Evolutionary conservation across 345 rosid genomes (phyloP).

Genomic region (Pistacia vera): DNA sequence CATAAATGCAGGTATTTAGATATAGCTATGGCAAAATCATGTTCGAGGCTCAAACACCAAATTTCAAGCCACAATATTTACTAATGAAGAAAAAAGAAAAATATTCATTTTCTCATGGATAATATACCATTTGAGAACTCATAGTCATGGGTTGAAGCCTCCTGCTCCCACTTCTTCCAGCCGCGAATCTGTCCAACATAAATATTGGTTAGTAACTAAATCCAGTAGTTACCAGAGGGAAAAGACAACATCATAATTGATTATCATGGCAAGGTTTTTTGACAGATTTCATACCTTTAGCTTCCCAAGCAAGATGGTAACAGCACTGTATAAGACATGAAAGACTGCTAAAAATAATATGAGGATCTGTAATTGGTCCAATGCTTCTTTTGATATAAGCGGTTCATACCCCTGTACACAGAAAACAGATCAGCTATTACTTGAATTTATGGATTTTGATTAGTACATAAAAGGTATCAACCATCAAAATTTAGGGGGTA

Average conservation of each 20-base stretch:
- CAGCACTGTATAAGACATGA: constrained; percentile 72
- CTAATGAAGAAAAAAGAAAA: not conserved
- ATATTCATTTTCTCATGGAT: not conserved
- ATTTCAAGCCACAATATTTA: constrained; percentile 7
- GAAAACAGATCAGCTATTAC: constrained; percentile 20
- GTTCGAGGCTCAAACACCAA: constrained; percentile 9
- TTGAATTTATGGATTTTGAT: constrained; percentile 8
- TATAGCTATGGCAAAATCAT: not conserved
- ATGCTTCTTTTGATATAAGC: constrained; percentile 67
- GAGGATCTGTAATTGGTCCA: constrained; percentile 87
- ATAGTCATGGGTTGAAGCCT: constrained; percentile 67
- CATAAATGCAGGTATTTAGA: constrained; percentile 8
- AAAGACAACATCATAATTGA: not conserved
- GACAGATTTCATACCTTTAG: constrained; percentile 58
- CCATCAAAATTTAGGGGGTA: not conserved
- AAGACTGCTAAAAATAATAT: constrained; percentile 89
- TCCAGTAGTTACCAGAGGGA: not conserved
- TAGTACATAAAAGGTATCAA: not conserved
- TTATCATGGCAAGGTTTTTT: not conserved
- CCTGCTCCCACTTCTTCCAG: constrained; percentile 95
- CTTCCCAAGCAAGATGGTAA: constrained; percentile 89
- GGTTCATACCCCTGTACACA: constrained; percentile 64
- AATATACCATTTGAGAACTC: constrained; percentile 81
- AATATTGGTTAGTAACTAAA: constrained; percentile 6
- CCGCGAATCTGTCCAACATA: constrained; percentile 65